Evolutionary conservation across 768 basidiomycete species (phyloP).

Genomic region (Kwoniella mangroviensis): DNA sequence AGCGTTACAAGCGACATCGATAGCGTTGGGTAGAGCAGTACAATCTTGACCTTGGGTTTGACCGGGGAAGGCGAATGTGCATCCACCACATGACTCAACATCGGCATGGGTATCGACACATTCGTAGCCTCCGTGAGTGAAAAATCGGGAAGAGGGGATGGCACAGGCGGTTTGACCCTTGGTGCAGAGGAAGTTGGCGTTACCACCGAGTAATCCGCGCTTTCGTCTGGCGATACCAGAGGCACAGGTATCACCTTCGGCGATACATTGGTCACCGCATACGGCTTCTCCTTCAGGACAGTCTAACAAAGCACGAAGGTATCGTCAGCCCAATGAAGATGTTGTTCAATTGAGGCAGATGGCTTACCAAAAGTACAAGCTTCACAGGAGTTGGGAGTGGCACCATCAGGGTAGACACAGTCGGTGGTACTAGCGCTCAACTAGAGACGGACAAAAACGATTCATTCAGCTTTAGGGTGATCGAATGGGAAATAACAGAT

Average conservation of each 20-base stretch:
- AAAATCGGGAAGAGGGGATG: background rate
- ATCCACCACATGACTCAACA: constrained; percentile 4
- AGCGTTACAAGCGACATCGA: background rate
- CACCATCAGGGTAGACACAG: background rate
- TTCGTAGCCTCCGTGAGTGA: background rate
- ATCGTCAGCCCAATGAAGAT: background rate
- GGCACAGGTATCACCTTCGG: constrained; percentile 2
- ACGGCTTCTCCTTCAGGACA: background rate
- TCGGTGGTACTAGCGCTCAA: constrained; percentile 1
- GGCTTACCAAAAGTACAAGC: background rate
- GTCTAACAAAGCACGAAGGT: background rate
- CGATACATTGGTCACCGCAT: constrained; percentile 4
- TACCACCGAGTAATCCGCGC: background rate
- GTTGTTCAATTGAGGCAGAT: too few species aligned
- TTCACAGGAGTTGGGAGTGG: constrained; percentile 4
- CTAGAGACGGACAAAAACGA: background rate
- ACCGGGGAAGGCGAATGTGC: background rate
- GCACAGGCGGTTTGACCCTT: constrained; percentile 5
- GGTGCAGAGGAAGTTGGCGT: background rate
- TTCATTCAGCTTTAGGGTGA: background rate
- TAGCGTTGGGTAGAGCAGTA: background rate
- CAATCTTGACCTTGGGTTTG: constrained; percentile 8
- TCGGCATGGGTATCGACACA: constrained; percentile 1
- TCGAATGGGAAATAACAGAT: background rate
- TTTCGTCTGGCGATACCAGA: background rate